A percentile compares a stretch with the other conserved stretches of the same genome.
These are phyloP conservation scores for Solanum sejunctum DNA, from an alignment of 257 asterid genomes.

Conservation along the genomic window DNA sequence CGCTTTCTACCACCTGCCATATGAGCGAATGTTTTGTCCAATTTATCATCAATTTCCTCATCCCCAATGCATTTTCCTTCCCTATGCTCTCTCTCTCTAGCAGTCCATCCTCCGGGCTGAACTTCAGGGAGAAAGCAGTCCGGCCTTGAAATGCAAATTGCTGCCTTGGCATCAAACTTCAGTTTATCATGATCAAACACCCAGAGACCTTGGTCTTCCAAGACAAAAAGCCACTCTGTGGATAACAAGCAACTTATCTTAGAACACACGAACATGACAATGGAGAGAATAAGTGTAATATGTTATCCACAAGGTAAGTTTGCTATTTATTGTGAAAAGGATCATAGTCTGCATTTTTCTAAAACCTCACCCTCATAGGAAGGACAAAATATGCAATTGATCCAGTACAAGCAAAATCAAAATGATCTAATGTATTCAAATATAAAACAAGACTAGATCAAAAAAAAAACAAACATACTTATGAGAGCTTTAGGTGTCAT, in stretches of 20 bases:
- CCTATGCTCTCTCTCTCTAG: not conserved
- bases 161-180: slow-evolving; percentile 23
- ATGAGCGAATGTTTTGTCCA: slow-evolving; percentile 2
- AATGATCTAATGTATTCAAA: not conserved
- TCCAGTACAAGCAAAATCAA: not conserved
- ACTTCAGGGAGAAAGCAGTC: slow-evolving; percentile 10
- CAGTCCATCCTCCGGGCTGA: not conserved
- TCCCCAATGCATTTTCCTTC: slow-evolving; percentile 9
- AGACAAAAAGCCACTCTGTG: slow-evolving; percentile 45
- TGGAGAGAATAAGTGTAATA: not conserved
- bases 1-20: slow-evolving; percentile 38
- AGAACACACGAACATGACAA: not conserved
- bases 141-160: slow-evolving; percentile 1
- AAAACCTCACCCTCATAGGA: not conserved
- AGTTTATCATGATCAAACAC: slow-evolving; percentile 25
- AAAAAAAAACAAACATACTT: slow-evolving; percentile 41
- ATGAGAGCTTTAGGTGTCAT: slow-evolving; percentile 51
- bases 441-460: not conserved
- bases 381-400: not conserved
- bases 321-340: not conserved
- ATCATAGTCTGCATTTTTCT: not conserved
- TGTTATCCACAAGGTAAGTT: not conserved
- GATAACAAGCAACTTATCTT: not conserved
- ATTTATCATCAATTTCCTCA: slow-evolving; percentile 23
- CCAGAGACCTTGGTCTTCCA: slow-evolving; percentile 34